Percentiles rank a stretch among this genome's conserved stretches.
phyloP scores from a whole-genome alignment of 345 rosid genomes.

The Aquilaria sinensis region DNA sequence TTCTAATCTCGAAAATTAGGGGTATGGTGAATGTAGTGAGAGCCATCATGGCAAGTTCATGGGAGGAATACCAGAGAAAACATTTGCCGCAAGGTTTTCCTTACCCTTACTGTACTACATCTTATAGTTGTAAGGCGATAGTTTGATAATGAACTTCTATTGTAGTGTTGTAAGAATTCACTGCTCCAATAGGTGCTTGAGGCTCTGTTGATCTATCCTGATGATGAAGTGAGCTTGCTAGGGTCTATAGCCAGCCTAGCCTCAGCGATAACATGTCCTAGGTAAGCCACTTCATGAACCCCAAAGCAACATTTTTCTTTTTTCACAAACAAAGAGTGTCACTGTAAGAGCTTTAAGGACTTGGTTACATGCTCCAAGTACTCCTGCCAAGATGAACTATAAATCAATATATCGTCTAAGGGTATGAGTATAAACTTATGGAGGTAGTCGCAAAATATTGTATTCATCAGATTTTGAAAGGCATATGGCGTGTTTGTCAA shows the following conservation, averaged over 20 bases:
- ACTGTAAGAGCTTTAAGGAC: not conserved
- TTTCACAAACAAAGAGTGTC: not conserved
- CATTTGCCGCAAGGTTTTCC: not conserved
- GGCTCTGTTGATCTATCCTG: not conserved
- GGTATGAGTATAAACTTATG: not conserved
- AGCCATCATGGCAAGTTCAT: not conserved
- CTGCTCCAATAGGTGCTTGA: constrained; percentile 4
- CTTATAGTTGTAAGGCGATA: not conserved
- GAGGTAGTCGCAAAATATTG: not conserved
- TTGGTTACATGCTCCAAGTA: no score
- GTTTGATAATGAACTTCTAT: not conserved
- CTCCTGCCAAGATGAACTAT: no score
- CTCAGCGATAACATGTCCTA: not conserved
- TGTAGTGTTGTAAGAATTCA: not conserved
- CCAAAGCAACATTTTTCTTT: not conserved
- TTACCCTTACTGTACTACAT: not conserved
- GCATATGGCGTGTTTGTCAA: not conserved
- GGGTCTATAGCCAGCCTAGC: not conserved
- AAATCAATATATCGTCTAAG: not conserved
- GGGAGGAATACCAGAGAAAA: not conserved
- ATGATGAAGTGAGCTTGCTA: not conserved
- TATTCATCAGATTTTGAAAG: not conserved
- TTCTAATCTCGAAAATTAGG: no score
- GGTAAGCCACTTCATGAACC: not conserved
- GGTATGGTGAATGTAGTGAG: not conserved